These are phyloP conservation scores for Boletus rubroflammeus DNA, from an alignment of 768 basidiomycete species.

Conservation along the genomic window DNA sequence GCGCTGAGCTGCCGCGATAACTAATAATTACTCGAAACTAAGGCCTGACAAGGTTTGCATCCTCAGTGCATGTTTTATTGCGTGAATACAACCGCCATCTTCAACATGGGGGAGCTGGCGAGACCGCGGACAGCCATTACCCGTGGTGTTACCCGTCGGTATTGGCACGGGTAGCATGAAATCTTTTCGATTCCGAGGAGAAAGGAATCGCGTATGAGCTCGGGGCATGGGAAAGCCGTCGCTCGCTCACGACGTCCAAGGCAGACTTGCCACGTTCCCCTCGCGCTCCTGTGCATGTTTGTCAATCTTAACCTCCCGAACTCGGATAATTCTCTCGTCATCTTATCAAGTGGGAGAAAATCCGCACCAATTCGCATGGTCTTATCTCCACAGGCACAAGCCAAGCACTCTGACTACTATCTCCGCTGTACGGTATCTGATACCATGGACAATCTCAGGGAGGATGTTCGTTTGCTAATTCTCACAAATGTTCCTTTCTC, in stretches of 20 bases:
- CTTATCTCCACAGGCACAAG: not conserved
- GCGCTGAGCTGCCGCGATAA: not conserved
- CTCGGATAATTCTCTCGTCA: not conserved
- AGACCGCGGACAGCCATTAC: not conserved
- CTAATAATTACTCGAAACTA: not conserved
- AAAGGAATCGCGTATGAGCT: not conserved
- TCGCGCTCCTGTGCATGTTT: not conserved
- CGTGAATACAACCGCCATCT: not conserved
- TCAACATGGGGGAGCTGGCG: not conserved
- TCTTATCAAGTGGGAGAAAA: conserved; percentile 10
- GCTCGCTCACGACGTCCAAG: not conserved
- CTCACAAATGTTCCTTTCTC: not conserved
- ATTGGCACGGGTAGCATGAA: not conserved
- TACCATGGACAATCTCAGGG: not conserved
- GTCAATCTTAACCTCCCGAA: not conserved
- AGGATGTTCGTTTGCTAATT: not conserved
- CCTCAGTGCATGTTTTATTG: not conserved
- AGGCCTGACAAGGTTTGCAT: not conserved
- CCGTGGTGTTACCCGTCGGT: not conserved
- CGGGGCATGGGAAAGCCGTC: conserved; percentile 6
- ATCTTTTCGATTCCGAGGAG: not conserved
- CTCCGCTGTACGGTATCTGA: not conserved
- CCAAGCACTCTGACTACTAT: not conserved
- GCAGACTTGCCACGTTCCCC: not conserved
- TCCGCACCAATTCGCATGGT: not conserved